A percentile compares a stretch with the other conserved stretches of the same genome.
phyloP scores from a whole-genome alignment of 176 grass and related monocot species.

The Oropetium thomaeum region DNA sequence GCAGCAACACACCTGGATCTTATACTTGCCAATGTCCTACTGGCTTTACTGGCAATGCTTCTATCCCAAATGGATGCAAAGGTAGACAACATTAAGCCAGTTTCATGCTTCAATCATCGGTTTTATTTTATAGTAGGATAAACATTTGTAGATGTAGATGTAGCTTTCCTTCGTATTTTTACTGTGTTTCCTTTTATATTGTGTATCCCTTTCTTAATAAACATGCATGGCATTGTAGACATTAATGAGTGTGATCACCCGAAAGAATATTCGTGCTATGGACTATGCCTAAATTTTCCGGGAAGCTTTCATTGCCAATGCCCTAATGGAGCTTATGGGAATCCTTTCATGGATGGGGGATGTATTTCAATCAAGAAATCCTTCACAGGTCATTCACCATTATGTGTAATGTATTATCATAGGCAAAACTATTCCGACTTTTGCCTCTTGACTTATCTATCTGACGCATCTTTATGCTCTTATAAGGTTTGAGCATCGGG shows the following conservation, averaged over 20 bases:
- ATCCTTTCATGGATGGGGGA: not conserved
- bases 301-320: conserved; percentile 18
- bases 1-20: not conserved
- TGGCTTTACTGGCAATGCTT: not conserved
- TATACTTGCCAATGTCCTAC: not conserved
- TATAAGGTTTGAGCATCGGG: conserved; percentile 36
- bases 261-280: not conserved
- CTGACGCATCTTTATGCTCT: no score
- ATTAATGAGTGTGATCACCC: not conserved
- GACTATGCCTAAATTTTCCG: conserved; percentile 2
- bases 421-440: no score
- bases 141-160: no score
- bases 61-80: not conserved
- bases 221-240: no score
- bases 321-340: not conserved
- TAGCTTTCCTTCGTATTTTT: no score
- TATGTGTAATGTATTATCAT: no score
- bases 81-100: no score
- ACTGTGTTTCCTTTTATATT: no score
- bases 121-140: not conserved
- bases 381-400: not conserved
- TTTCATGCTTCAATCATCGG: no score
- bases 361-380: conserved; percentile 8
- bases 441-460: no score
- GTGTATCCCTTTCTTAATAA: no score